Evolutionary conservation across 2,329 filamentous ascomycete genomes (phyloP).

Genomic region (Exserohilum turcica): DNA sequence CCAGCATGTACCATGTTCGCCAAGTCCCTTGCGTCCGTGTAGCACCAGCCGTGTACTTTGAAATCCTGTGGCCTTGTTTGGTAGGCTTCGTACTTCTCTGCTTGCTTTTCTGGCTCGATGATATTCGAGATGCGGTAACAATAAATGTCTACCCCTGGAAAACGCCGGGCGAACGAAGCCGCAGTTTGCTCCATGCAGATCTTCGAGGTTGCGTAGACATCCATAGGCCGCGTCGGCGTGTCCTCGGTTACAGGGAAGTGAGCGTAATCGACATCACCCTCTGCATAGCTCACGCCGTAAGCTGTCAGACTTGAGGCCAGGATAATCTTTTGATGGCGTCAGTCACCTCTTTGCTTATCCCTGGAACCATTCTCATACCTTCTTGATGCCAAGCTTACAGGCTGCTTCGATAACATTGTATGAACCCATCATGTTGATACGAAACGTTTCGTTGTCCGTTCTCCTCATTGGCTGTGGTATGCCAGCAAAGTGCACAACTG

Average conservation of each 20-base stretch:
- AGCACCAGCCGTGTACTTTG: constrained; percentile 64
- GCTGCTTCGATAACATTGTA: constrained; percentile 68
- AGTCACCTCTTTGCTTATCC: background rate
- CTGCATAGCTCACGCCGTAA: constrained; percentile 63
- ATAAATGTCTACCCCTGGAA: constrained; percentile 61
- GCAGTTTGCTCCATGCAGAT: constrained; percentile 63
- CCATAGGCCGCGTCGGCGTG: constrained; percentile 62
- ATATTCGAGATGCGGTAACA: constrained; percentile 64
- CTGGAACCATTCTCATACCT: constrained; percentile 32
- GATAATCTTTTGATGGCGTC: constrained; percentile 49
- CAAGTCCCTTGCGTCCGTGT: constrained; percentile 64
- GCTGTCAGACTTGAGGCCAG: constrained; percentile 63
- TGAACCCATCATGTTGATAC: constrained; percentile 38
- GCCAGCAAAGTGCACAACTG: constrained; percentile 63
- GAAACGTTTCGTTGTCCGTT: constrained; percentile 64
- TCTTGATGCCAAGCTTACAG: constrained; percentile 64
- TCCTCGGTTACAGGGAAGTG: constrained; percentile 64
- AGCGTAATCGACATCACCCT: constrained; percentile 61
- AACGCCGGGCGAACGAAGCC: constrained; percentile 60
- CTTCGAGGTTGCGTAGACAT: constrained; percentile 65
- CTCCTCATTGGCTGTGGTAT: constrained; percentile 63
- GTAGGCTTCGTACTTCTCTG: constrained; percentile 55
- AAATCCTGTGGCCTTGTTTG: constrained; percentile 55
- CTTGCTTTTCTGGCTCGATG: constrained; percentile 63
- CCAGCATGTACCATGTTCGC: constrained; percentile 63